phyloP scores from a whole-genome alignment of 495 filamentous ascomycete species.

The Lasiosphaeria miniovina region DNA sequence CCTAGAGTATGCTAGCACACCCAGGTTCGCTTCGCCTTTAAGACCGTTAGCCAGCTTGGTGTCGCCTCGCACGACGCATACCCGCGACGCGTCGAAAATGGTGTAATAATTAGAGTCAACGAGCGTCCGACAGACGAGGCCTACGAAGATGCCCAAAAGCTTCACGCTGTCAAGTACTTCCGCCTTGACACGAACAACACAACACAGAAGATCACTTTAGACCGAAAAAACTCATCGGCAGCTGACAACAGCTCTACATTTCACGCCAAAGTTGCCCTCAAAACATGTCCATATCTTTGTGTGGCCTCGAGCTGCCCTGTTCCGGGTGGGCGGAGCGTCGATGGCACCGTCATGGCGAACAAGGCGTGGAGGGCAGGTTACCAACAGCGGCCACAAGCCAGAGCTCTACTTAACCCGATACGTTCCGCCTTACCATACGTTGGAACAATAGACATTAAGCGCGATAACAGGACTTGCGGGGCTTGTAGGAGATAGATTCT shows the following conservation, averaged over 20 bases:
- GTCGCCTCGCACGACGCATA: background rate
- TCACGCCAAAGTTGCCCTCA: background rate
- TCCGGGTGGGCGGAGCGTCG: background rate
- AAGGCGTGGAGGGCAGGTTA: background rate
- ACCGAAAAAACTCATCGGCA: background rate
- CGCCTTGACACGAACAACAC: background rate
- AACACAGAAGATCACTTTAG: background rate
- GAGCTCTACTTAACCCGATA: background rate
- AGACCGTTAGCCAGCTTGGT: background rate
- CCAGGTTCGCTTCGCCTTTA: background rate
- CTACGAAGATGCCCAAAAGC: background rate
- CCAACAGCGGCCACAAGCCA: background rate
- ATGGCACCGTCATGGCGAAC: background rate
- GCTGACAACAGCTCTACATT: background rate
- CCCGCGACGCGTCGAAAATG: background rate
- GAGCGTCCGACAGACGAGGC: background rate
- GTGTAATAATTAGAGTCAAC: background rate
- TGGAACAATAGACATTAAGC: background rate
- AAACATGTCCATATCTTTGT: background rate
- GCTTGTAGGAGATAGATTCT: background rate
- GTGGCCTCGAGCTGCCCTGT: background rate
- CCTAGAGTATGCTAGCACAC: background rate
- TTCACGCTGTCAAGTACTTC: background rate
- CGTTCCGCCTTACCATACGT: background rate
- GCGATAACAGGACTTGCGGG: background rate